Percentiles rank a stretch among this genome's conserved stretches.
These are phyloP conservation scores for Roridomyces roridus DNA, from an alignment of 768 basidiomycete species.

Conservation along the genomic window DNA sequence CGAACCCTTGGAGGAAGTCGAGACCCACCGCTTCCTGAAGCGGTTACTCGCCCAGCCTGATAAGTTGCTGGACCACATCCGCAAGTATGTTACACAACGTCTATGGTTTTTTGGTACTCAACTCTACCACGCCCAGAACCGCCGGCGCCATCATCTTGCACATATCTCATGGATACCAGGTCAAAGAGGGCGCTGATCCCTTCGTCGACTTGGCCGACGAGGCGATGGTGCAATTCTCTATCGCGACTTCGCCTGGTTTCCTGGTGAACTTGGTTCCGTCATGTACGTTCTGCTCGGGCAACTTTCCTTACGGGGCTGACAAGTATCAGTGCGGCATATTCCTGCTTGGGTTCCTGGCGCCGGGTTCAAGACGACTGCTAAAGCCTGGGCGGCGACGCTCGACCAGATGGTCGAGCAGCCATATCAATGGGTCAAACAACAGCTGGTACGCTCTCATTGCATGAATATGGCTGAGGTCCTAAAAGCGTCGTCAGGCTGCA, in stretches of 20 bases:
- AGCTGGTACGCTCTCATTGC: slow-evolving; percentile 41
- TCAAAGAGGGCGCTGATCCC: slow-evolving; percentile 44
- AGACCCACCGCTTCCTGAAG: slow-evolving; percentile 46
- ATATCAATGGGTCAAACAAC: slow-evolving; percentile 47
- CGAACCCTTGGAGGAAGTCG: slow-evolving; percentile 43
- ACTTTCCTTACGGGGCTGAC: not conserved
- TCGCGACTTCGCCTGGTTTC: slow-evolving; percentile 47
- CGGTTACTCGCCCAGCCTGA: slow-evolving; percentile 41
- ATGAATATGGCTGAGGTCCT: too few relatives aligned
- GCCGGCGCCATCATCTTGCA: slow-evolving; percentile 51
- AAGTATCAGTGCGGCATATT: slow-evolving; percentile 49
- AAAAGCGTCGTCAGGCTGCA: slow-evolving; percentile 33
- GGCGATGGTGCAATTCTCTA: slow-evolving; percentile 44
- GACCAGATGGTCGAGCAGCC: slow-evolving; percentile 52
- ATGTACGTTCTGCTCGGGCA: slow-evolving; percentile 30
- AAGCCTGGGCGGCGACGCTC: slow-evolving; percentile 47
- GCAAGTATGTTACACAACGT: slow-evolving; percentile 37
- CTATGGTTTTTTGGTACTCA: not conserved
- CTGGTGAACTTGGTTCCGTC: slow-evolving; percentile 58
- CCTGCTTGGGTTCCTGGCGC: slow-evolving; percentile 67
- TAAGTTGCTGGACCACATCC: slow-evolving; percentile 41
- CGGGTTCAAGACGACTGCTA: slow-evolving; percentile 55
- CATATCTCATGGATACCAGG: slow-evolving; percentile 50
- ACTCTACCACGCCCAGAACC: slow-evolving; percentile 34
- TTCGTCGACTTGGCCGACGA: slow-evolving; percentile 44